Evolutionary conservation across 2,329 filamentous ascomycete genomes (phyloP).

Genomic region (Claviceps maximensis): DNA sequence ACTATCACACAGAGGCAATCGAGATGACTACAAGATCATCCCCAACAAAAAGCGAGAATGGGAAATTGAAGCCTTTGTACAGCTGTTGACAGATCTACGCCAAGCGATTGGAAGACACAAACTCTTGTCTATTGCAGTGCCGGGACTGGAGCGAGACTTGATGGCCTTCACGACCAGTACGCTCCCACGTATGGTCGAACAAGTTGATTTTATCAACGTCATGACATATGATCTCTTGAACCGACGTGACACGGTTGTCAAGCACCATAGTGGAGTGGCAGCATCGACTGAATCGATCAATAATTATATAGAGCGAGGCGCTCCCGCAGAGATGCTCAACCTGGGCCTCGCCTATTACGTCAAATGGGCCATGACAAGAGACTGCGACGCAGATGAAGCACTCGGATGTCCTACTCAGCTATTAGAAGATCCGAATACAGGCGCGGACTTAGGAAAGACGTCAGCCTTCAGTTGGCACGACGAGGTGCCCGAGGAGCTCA

Average conservation of each 20-base stretch:
- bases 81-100: conserved; percentile 46
- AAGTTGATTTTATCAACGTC: conserved; percentile 54
- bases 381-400: conserved; percentile 27
- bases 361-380: conserved; percentile 46
- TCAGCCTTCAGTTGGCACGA: conserved; percentile 50
- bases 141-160: conserved; percentile 51
- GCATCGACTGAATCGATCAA: conserved; percentile 41
- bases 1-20: conserved; percentile 42
- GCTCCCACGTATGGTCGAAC: conserved; percentile 42
- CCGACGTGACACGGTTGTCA: conserved; percentile 49
- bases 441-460: conserved; percentile 42
- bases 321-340: conserved; percentile 39
- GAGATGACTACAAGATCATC: conserved; percentile 52
- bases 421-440: conserved; percentile 45
- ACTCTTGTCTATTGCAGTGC: conserved; percentile 55
- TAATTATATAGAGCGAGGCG: conserved; percentile 44
- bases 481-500: conserved; percentile 36
- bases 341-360: conserved; percentile 55
- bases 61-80: conserved; percentile 51
- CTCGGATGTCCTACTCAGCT: conserved; percentile 41
- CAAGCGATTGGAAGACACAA: conserved; percentile 41
- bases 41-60: conserved; percentile 46
- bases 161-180: conserved; percentile 49
- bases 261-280: conserved; percentile 51
- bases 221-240: conserved; percentile 63